These are phyloP conservation scores for Chloroidium sp. DNA, from an alignment of 163 green algal genomes.

Conservation along the genomic window DNA sequence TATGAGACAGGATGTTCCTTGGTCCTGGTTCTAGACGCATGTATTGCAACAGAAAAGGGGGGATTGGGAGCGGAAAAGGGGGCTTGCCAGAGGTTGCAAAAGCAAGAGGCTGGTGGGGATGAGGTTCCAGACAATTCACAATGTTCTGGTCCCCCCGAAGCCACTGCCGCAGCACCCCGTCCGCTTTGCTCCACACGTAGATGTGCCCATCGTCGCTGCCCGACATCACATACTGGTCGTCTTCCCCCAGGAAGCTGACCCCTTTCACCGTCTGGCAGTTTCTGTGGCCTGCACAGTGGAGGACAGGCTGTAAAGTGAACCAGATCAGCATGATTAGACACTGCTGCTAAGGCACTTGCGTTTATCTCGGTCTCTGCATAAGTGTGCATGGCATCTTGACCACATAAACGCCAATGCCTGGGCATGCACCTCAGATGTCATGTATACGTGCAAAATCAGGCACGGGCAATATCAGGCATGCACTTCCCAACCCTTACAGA, in stretches of 20 bases:
- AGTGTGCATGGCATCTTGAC: too few relatives aligned
- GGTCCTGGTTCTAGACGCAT: neutral
- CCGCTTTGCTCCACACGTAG: constrained; percentile 29
- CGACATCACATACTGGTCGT: constrained; percentile 25
- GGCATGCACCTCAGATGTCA: too few relatives aligned
- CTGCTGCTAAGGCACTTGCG: too few relatives aligned
- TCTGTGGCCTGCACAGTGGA: constrained; percentile 2
- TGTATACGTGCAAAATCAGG: too few relatives aligned
- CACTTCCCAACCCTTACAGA: too few relatives aligned
- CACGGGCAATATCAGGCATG: too few relatives aligned
- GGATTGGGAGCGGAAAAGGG: neutral
- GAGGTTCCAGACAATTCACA: constrained; percentile 14
- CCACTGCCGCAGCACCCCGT: constrained; percentile 16
- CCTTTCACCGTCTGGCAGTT: constrained; percentile 5
- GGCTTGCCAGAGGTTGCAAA: constrained; percentile 18
- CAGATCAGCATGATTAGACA: neutral
- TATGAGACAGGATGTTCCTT: neutral
- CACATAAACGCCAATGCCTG: too few relatives aligned
- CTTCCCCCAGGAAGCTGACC: constrained; percentile 16
- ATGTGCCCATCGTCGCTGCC: constrained; percentile 36
- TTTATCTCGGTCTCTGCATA: too few relatives aligned
- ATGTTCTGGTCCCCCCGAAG: constrained; percentile 5
- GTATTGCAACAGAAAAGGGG: neutral
- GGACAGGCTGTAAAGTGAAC: too few relatives aligned
- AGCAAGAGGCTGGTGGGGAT: constrained; percentile 20